Evolutionary conservation across 352 stramenopile genomes (phyloP).

Genomic region (Pythium plurisporium): DNA sequence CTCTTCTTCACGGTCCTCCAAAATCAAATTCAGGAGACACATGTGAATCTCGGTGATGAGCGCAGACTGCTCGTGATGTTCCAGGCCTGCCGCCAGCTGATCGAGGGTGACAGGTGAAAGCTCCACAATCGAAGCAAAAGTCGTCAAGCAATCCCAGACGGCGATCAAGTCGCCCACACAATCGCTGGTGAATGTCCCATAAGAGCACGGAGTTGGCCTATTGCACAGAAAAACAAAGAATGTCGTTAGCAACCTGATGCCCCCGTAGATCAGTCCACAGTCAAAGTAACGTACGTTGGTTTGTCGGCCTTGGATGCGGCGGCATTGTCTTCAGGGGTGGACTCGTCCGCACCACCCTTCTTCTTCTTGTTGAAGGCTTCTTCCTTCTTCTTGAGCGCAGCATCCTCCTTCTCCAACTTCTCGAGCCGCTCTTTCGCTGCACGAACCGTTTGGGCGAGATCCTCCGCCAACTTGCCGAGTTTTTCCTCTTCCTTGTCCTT

Average conservation of each 20-base stretch:
- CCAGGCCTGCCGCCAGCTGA: constrained; percentile 55
- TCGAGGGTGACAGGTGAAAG: constrained; percentile 59
- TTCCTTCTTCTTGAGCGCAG: constrained; percentile 68
- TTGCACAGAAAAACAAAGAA: not conserved
- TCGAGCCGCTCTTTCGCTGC: constrained; percentile 76
- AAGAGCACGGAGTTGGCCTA: constrained; percentile 51
- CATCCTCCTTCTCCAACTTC: constrained; percentile 86
- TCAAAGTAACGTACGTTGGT: constrained; percentile 65
- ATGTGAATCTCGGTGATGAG: constrained; percentile 80
- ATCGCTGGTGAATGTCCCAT: constrained; percentile 41
- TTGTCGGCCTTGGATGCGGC: constrained; percentile 39
- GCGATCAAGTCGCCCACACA: constrained; percentile 54
- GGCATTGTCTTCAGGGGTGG: constrained; percentile 35
- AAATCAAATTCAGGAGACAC: constrained; percentile 75
- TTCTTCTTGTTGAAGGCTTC: constrained; percentile 82
- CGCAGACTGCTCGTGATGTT: constrained; percentile 33
- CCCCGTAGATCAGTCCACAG: not conserved
- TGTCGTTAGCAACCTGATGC: not conserved
- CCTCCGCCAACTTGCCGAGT: constrained; percentile 70
- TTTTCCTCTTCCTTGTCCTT: constrained; percentile 88
- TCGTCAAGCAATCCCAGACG: constrained; percentile 76
- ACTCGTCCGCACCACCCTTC: constrained; percentile 41
- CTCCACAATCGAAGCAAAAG: constrained; percentile 62
- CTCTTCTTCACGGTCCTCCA: constrained; percentile 81
- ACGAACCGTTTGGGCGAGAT: constrained; percentile 74